Evolutionary conservation across 768 basidiomycete genomes (phyloP).

Genomic region (Russula brevipes): DNA sequence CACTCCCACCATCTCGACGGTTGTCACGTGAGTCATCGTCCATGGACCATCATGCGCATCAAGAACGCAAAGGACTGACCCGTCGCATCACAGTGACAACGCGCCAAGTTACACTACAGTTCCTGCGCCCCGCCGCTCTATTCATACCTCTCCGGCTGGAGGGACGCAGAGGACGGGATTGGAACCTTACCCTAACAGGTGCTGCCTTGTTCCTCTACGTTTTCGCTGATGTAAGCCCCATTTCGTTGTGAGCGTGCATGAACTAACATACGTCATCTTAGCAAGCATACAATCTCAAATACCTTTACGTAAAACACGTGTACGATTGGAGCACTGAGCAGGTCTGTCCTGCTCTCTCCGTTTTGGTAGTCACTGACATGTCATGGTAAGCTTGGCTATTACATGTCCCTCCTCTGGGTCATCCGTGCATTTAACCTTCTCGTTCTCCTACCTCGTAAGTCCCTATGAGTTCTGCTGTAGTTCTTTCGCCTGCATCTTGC

Average conservation of each 20-base stretch:
- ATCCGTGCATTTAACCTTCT: slow-evolving; percentile 25
- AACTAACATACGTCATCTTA: slow-evolving; percentile 4
- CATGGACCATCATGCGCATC: neutral
- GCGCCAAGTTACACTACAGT: slow-evolving; percentile 9
- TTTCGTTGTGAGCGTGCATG: neutral
- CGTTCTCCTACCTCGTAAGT: slow-evolving; percentile 23
- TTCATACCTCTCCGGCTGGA: slow-evolving; percentile 22
- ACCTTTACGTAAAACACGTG: slow-evolving; percentile 25
- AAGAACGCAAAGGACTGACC: neutral
- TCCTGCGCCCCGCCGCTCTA: slow-evolving; percentile 21
- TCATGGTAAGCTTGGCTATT: slow-evolving; percentile 21
- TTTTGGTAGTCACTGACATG: neutral
- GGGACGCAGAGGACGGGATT: slow-evolving; percentile 22
- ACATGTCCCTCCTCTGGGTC: slow-evolving; percentile 25
- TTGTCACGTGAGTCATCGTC: neutral
- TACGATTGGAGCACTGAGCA: slow-evolving; percentile 26
- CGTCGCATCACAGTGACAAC: neutral
- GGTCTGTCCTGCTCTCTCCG: slow-evolving; percentile 3
- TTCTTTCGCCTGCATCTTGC: neutral
- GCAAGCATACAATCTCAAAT: slow-evolving; percentile 27
- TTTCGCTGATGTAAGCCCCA: slow-evolving; percentile 17
- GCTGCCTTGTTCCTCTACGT: slow-evolving; percentile 22
- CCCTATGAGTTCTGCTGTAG: neutral
- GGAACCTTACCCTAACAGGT: slow-evolving; percentile 26
- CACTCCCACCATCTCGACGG: slow-evolving; percentile 16